Evolutionary conservation across 805 yeast genomes (phyloP), one percentile per base, ranked within the genome.

Genomic region (Candida lessepsii): DNA sequence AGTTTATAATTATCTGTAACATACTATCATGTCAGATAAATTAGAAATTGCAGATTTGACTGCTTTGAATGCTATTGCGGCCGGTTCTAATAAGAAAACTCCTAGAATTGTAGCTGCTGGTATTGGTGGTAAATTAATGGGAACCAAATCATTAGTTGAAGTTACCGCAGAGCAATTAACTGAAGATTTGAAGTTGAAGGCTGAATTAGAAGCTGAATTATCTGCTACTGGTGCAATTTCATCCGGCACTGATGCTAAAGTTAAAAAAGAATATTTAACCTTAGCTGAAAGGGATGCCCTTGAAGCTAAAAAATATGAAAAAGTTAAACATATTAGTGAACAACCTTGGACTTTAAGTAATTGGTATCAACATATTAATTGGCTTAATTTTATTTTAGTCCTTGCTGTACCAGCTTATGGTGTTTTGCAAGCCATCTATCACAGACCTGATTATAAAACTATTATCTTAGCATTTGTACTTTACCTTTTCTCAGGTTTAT

Each of bases 61-160:
- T 32, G 68, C 76, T 40, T 87, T 89, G 45, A 85, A 83, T 61
- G 80, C 86, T 34, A 74, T 86, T 46, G 95, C 95, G 13, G 85
- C 93, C 9, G 95, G 95, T 49, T 77, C 86, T 40, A 79, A 84
- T 69, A 83, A 80, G 58, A 74, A 78, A 53, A 70, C 71, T 41
- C 80, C 78, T 38, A 75, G 91, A 63, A 79, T 84, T 37, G 91
- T 84, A 35, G 89, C 89, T 41, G 86, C 89, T 14, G 84, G 84
- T 39, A 62, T 78, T 34, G 84, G 89, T 36, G 93, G 93, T 29
- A 69, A 69, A 35, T 66, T 86, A 53, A 86, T 86, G 95, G 95
- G 95, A 26, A 82, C 91, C 36, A 83, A 84, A 57, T 75, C 78
- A 29, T 72, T 84, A 73, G 82, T 81, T 16, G 67, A 72, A 29